phyloP scores from a whole-genome alignment of 768 basidiomycete species.

The Serendipita sp. region DNA sequence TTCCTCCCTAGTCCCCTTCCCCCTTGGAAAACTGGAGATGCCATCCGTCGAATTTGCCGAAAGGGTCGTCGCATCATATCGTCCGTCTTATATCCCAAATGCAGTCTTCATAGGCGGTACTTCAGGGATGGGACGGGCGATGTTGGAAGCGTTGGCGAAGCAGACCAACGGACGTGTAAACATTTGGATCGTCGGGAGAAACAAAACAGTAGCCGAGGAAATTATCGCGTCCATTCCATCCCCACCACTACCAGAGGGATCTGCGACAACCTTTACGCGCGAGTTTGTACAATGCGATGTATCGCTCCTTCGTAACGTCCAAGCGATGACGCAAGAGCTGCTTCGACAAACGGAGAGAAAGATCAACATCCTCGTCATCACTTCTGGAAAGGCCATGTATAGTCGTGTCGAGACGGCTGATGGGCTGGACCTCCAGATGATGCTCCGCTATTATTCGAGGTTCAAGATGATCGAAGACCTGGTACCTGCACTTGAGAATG shows the following conservation, averaged over 20 bases:
- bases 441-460: constrained; percentile 35
- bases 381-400: neutral
- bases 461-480: constrained; percentile 36
- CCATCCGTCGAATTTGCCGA: no score
- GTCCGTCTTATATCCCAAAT: neutral
- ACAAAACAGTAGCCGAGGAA: constrained; percentile 10
- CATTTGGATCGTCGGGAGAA: constrained; percentile 14
- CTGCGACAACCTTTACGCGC: constrained; percentile 13
- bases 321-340: constrained; percentile 5
- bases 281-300: constrained; percentile 19
- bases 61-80: no score
- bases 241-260: neutral
- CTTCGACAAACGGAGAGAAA: constrained; percentile 7
- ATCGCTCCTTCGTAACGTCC: constrained; percentile 13
- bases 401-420: neutral
- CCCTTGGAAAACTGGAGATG: no score
- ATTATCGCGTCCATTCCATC: constrained; percentile 11
- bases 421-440: constrained; percentile 15
- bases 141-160: constrained; percentile 2
- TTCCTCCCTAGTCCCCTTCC: no score
- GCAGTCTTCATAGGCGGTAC: constrained; percentile 11
- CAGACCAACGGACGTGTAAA: constrained; percentile 12
- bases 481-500: constrained; percentile 28
- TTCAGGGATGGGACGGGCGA: constrained; percentile 6
- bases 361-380: constrained; percentile 12